Evolutionary conservation across 108 stramenopile genomes (phyloP), one percentile per base, ranked within the genome.

Genomic region (Skeletonema costatum): DNA sequence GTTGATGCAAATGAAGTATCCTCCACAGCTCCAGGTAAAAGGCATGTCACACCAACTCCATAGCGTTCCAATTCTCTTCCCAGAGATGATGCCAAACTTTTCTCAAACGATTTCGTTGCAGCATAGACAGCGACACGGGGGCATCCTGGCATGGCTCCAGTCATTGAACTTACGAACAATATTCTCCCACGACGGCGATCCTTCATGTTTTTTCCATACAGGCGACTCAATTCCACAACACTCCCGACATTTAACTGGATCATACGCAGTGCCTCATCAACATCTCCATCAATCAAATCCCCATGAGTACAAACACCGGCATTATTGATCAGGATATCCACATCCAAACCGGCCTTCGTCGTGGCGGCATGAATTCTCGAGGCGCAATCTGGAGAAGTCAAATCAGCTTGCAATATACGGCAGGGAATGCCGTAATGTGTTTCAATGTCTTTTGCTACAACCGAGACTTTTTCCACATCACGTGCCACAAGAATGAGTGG

Each of bases 21-120:
- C 39, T 53, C 68, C 4, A 96, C 92, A n/a, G 94, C 86, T 51
- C 94, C 94, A 3, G 94, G 94, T 48, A 93, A 77, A 35, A 96
- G 46, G 75, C 92, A 93, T n/a, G 94, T 96, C n/a, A 96, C 91
- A 12, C 92, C 94, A 1, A 92, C 87, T 21, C 94, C 94, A 69
- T 78, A 83, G 38, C 68, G 74, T 72, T 96, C 94, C 82, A 96
- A 61, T 73, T 96, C 94, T 68, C 89, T 92, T 11, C 87, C 90
- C 70, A 96, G 72, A 14, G 89, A 88, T 6, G 86, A 73, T 1
- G 89, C 72, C 58, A 96, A 70, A 50, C 80, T 84, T 61, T 91
- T 92, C 70, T 88, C 88, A 59, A 90, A 96, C 0, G 94, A 82
- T 60, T 93, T 96, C 1, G 91, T 89, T 30, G 92, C 94, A 6